Percentiles rank a stretch among this genome's conserved stretches.
Conservation (phyloP, 2,329 filamentous ascomycete species). For the Elsinoe arachidis region DNA sequence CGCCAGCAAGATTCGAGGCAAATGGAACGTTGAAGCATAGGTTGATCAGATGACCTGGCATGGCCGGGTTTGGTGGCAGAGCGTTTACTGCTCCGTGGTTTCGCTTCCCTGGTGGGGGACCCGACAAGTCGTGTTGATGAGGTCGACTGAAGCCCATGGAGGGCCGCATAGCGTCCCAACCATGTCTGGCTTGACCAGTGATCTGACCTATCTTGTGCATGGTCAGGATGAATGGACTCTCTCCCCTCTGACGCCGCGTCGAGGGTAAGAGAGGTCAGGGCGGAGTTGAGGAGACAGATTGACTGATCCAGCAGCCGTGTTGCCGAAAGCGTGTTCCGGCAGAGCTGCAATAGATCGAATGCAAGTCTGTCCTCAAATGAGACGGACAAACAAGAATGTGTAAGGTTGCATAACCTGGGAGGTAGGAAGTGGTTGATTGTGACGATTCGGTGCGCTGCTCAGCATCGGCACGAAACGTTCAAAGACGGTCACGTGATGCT, state of each 20-base stretch:
- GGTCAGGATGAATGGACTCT: conserved; percentile 13
- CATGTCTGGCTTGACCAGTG: conserved; percentile 57
- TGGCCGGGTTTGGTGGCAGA: conserved; percentile 49
- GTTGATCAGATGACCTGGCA: conserved; percentile 71
- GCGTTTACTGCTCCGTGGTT: conserved; percentile 37
- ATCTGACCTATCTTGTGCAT: conserved; percentile 65
- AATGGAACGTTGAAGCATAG: conserved; percentile 98
- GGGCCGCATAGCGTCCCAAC: conserved; percentile 59
- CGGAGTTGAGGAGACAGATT: conserved; percentile 10
- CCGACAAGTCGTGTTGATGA: conserved; percentile 18
- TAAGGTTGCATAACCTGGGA: neutral
- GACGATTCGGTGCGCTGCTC: conserved; percentile 9
- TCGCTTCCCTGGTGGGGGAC: conserved; percentile 45
- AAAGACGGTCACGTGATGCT: neutral
- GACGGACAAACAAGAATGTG: neutral
- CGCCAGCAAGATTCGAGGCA: conserved; percentile 81
- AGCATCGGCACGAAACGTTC: neutral
- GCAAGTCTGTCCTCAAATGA: neutral
- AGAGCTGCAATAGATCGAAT: conserved; percentile 7
- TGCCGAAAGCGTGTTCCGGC: conserved; percentile 8
- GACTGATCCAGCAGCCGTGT: conserved; percentile 8
- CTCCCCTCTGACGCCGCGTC: conserved; percentile 14
- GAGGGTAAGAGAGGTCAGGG: conserved; percentile 10
- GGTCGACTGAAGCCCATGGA: conserved; percentile 47
- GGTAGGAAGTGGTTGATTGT: neutral